These are phyloP conservation scores for Chalciporus piperatus DNA, from an alignment of 768 basidiomycete genomes.

Conservation along the genomic window DNA sequence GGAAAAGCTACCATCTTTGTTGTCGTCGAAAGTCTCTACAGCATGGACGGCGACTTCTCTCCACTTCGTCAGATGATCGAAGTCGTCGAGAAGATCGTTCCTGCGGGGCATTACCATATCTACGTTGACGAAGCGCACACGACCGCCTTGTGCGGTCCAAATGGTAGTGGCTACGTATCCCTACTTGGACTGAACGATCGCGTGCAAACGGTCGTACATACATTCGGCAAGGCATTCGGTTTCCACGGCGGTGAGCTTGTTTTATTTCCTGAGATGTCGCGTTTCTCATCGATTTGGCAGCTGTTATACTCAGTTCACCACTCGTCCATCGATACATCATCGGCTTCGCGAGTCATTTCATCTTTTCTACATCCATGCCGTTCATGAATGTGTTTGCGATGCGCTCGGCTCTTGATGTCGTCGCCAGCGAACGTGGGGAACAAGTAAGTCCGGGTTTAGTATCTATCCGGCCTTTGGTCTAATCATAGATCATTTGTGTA, in stretches of 20 bases:
- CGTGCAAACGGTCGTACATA: conserved; percentile 47
- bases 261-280: too few species aligned
- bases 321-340: conserved; percentile 18
- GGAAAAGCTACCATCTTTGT: conserved; percentile 42
- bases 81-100: conserved; percentile 36
- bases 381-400: conserved; percentile 19
- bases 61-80: conserved; percentile 44
- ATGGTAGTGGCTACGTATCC: conserved; percentile 44
- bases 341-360: conserved; percentile 17
- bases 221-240: conserved; percentile 47
- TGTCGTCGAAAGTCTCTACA: conserved; percentile 53
- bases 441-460: conserved; percentile 11
- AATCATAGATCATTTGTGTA: not conserved
- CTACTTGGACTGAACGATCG: conserved; percentile 41
- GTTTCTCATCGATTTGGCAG: not conserved
- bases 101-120: conserved; percentile 39
- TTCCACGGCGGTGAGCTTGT: conserved; percentile 15
- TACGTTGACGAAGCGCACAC: conserved; percentile 60
- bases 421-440: conserved; percentile 13
- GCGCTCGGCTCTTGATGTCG: conserved; percentile 41
- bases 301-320: conserved; percentile 16
- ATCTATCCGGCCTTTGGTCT: too few species aligned
- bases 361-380: conserved; percentile 22
- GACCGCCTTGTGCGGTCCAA: conserved; percentile 47
- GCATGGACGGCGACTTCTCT: conserved; percentile 59